phyloP scores from a whole-genome alignment of 2,329 filamentous ascomycete genomes.

The Xylaria digitata region DNA sequence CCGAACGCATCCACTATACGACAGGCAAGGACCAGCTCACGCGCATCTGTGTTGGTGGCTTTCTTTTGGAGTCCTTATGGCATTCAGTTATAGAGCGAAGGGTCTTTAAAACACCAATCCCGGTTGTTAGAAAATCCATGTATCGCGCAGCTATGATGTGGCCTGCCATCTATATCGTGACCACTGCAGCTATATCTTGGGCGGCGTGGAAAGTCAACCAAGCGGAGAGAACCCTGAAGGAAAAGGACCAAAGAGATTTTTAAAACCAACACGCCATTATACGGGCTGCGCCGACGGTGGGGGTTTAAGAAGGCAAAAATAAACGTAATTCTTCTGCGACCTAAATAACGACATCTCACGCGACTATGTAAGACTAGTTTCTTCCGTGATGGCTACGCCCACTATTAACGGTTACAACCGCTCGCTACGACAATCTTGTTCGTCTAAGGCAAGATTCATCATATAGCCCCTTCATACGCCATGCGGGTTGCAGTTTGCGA shows the following conservation, averaged over 20 bases:
- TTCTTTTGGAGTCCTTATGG: constrained; percentile 43
- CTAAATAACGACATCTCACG: constrained; percentile 16
- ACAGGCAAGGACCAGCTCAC: constrained; percentile 42
- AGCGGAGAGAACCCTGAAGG: constrained; percentile 18
- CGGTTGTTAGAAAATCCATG: constrained; percentile 34
- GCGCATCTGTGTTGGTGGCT: constrained; percentile 39
- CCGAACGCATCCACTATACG: constrained; percentile 40
- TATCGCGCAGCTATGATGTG: constrained; percentile 35
- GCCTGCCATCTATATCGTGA: constrained; percentile 39
- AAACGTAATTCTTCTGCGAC: constrained; percentile 29
- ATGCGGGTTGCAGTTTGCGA: constrained; percentile 24
- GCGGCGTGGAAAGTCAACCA: constrained; percentile 40
- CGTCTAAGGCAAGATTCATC: constrained; percentile 9
- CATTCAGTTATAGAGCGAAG: constrained; percentile 37
- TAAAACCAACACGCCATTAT: constrained; percentile 1
- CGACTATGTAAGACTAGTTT: constrained; percentile 20
- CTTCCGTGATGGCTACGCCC: constrained; percentile 9
- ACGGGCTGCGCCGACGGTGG: not conserved
- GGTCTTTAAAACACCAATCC: constrained; percentile 39
- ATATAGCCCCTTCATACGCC: constrained; percentile 10
- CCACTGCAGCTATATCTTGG: constrained; percentile 39
- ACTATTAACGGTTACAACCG: constrained; percentile 11
- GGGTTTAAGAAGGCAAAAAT: constrained; percentile 21
- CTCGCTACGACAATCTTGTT: constrained; percentile 3
- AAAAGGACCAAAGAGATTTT: constrained; percentile 8